phyloP scores from a whole-genome alignment of 225 moss, liverwort and hornwort species.

The Sphagnum tenellum region DNA sequence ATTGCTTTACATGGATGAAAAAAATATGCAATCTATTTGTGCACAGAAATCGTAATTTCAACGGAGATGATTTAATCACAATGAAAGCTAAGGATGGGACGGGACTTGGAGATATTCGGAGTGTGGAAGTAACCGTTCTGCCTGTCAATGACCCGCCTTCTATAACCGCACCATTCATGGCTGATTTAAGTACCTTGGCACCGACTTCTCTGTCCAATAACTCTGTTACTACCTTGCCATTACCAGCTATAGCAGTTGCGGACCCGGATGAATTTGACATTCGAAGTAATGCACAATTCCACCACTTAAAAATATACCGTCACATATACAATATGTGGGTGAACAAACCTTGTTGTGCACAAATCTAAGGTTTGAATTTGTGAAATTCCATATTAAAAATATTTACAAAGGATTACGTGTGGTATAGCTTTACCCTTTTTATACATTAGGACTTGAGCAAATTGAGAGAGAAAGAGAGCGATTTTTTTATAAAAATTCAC shows the following conservation, averaged over 20 bases:
- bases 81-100: neutral
- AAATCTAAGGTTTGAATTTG: neutral
- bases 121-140: neutral
- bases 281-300: neutral
- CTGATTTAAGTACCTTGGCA: neutral
- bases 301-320: neutral
- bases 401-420: neutral
- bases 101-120: neutral
- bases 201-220: too few species aligned
- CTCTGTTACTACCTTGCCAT: neutral
- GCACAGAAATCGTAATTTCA: neutral
- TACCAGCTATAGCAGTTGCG: neutral
- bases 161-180: neutral
- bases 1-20: too few species aligned
- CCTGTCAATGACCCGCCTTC: conserved; percentile 5
- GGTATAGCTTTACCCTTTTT: neutral
- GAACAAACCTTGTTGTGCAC: neutral
- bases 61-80: neutral
- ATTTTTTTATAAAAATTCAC: neutral
- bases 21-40: neutral
- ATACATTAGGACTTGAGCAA: neutral
- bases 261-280: conserved; percentile 3
- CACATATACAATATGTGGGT: neutral
- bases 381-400: neutral
- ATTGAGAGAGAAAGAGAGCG: too few species aligned